These are phyloP conservation scores for Yamadazyma atmosphaerica DNA, from an alignment of 1,139 yeast species.

Conservation along the genomic window DNA sequence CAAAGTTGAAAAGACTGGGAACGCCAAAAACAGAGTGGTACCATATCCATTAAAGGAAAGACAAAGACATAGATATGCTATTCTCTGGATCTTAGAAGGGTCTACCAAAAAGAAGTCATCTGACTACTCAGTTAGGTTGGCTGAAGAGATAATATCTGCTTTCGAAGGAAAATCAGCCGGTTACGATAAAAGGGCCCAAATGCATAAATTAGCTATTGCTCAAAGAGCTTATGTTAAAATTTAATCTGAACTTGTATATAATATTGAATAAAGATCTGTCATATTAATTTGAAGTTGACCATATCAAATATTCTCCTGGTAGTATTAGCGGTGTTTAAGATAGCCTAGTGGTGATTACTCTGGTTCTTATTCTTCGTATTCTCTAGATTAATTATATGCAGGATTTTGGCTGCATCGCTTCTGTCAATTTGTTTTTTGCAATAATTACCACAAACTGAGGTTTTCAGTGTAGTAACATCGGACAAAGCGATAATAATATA, in stretches of 20 bases:
- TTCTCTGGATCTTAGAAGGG: constrained; percentile 87
- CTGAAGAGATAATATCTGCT: constrained; percentile 84
- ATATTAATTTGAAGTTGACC: background rate
- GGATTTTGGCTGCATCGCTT: background rate
- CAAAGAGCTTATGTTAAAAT: constrained; percentile 72
- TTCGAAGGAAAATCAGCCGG: constrained; percentile 79
- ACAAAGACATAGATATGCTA: constrained; percentile 84
- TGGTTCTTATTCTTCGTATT: too few relatives aligned
- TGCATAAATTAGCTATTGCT: constrained; percentile 83
- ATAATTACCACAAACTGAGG: background rate
- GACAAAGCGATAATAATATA: background rate
- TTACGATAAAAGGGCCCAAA: constrained; percentile 76
- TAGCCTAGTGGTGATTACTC: too few relatives aligned
- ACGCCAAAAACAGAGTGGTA: constrained; percentile 76
- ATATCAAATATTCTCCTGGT: too few relatives aligned
- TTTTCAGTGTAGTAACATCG: background rate
- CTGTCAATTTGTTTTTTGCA: background rate
- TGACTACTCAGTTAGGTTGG: constrained; percentile 83
- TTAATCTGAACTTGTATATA: constrained; percentile 16
- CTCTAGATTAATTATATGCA: too few relatives aligned
- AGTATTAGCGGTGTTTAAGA: background rate
- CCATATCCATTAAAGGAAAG: constrained; percentile 83
- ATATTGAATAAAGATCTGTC: background rate
- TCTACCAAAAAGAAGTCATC: constrained; percentile 75
- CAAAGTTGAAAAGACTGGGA: constrained; percentile 78